phyloP scores from a whole-genome alignment of 805 yeast species.

The Kregervanrija delftensis region DNA sequence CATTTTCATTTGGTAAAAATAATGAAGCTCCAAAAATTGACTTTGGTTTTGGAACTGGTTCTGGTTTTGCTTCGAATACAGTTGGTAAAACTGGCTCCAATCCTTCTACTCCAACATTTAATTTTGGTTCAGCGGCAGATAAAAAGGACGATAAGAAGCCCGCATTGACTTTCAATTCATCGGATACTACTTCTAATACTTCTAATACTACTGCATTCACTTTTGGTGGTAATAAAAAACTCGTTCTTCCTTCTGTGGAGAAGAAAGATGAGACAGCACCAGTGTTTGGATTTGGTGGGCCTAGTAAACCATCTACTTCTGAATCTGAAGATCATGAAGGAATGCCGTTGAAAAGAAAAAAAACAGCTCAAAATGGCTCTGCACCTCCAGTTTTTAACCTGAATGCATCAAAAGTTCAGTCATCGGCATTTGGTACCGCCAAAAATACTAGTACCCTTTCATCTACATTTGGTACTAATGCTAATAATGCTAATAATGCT shows the following conservation, averaged over 20 bases:
- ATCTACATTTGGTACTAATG: background rate
- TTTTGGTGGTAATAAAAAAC: background rate
- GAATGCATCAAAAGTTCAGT: constrained; percentile 1
- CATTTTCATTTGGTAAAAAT: constrained; percentile 8
- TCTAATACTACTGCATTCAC: constrained; percentile 1
- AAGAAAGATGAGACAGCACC: background rate
- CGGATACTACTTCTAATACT: background rate
- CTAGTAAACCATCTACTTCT: background rate
- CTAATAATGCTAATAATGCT: background rate
- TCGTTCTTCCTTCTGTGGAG: background rate
- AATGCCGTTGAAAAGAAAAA: background rate
- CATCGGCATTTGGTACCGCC: constrained; percentile 1
- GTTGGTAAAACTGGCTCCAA: background rate
- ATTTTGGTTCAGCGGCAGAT: constrained; percentile 1
- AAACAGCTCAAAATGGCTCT: background rate
- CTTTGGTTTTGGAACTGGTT: background rate
- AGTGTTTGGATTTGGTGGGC: background rate
- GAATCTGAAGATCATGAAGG: background rate
- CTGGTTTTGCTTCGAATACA: constrained; percentile 1
- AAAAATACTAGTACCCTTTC: background rate
- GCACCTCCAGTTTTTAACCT: constrained; percentile 2
- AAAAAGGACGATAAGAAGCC: constrained; percentile 4
- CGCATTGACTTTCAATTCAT: constrained; percentile 8
- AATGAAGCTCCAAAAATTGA: background rate
- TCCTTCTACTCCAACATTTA: constrained; percentile 1